These are phyloP conservation scores for Colletotrichum cordylinicola DNA, from an alignment of 2,329 filamentous ascomycete species.

Conservation along the genomic window DNA sequence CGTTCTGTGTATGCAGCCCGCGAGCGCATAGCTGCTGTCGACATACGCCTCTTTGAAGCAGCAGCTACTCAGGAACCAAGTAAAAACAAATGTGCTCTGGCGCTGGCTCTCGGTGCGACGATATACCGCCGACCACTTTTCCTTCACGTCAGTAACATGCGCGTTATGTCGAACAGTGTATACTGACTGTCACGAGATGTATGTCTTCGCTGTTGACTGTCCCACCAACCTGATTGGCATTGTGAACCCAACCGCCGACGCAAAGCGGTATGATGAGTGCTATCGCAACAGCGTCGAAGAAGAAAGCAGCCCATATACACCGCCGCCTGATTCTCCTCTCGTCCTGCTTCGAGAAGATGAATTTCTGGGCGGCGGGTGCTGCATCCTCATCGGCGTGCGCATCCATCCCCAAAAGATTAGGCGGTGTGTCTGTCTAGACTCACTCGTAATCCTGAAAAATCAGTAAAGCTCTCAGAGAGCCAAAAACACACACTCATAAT, in stretches of 20 bases:
- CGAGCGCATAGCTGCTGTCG: background rate
- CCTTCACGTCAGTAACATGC: background rate
- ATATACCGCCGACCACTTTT: constrained; percentile 2
- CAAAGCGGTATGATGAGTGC: constrained; percentile 1
- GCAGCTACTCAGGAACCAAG: constrained; percentile 6
- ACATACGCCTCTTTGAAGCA: background rate
- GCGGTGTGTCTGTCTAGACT: background rate
- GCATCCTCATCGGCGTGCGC: background rate
- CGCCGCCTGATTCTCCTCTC: background rate
- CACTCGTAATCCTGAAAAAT: background rate
- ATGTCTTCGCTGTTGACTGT: background rate
- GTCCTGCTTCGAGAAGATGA: constrained; percentile 1
- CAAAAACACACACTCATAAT: background rate
- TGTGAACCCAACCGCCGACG: background rate
- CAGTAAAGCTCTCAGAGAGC: background rate
- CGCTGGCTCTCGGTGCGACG: background rate
- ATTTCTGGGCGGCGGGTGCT: background rate
- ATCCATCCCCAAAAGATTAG: background rate
- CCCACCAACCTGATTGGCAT: background rate
- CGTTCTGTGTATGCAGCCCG: background rate
- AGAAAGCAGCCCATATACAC: background rate
- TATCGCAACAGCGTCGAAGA: background rate
- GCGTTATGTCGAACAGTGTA: background rate
- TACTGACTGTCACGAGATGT: constrained; percentile 7
- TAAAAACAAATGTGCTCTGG: background rate